Conservation (phyloP, 148 eudicot genomes). For the Rhododendron griersonianum region DNA sequence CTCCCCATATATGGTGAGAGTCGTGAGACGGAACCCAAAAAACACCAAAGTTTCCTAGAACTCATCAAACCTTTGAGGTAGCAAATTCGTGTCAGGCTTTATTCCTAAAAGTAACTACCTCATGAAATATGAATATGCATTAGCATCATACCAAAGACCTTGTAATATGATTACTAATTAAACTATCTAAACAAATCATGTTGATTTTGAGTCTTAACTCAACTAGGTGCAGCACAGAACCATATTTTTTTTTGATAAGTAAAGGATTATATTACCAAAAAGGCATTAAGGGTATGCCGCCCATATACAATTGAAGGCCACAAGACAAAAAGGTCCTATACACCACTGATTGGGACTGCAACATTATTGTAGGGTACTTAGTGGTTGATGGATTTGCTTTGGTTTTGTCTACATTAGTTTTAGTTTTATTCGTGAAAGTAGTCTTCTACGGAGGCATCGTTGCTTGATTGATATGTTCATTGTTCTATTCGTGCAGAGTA, state of each 20-base stretch:
- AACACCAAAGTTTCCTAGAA: neutral
- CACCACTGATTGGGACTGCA: neutral
- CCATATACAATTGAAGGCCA: too few species aligned
- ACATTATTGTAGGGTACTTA: neutral
- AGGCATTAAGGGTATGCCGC: too few species aligned
- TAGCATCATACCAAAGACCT: neutral
- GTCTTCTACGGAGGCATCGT: neutral
- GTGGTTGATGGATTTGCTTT: neutral
- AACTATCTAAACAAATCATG: neutral
- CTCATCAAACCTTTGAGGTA: neutral
- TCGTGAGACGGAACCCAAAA: neutral
- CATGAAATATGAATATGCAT: neutral
- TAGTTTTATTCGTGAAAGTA: neutral
- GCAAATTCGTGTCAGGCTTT: neutral
- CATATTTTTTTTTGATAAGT: neutral
- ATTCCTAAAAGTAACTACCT: neutral
- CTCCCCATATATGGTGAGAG: neutral
- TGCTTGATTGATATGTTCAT: neutral
- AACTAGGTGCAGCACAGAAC: neutral
- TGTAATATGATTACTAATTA: neutral
- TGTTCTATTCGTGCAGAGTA: conserved; percentile 46
- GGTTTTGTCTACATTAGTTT: neutral
- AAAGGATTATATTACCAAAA: too few species aligned
- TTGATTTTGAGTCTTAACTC: neutral
- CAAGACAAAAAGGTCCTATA: too few species aligned